Evolutionary conservation across 2,329 filamentous ascomycete genomes (phyloP), one percentile per base, ranked within the genome.

Genomic region (Cladosporium austrohemisphaericum): DNA sequence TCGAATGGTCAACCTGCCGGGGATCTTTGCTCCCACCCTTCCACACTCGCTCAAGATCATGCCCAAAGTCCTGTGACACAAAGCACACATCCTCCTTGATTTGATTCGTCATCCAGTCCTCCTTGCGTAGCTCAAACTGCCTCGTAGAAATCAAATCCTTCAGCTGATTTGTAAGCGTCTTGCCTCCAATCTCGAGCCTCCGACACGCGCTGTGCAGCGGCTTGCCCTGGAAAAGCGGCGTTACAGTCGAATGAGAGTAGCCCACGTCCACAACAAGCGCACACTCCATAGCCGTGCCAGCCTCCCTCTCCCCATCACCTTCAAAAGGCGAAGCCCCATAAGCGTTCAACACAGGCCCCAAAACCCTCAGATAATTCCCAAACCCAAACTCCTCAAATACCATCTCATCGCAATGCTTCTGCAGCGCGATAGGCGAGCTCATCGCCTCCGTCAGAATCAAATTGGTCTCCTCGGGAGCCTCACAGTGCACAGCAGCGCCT

Each of bases 331-430:
- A 41, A 33, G 19, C 22, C 13, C 19, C 47, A 41, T 33, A 53
- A 10, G 89, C 86, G 61, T 91, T 92, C 50, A 95, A 78, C 0
- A 80, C 76, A 5, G 88, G 78, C 0, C 81, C 88, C 55, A 87
- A 74, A 50, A 81, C 84, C 53, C 93, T 81, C 56, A 85, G 86
- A 70, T 95, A 95, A 57, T 86, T 85, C 9, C 85, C 80, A 68
- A 98, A 98, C 2, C 88, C 88, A 72, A 93, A 98, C 65, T 97
- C 91, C 65, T 98, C 93, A 73, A 98, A 97, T 1, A 97, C 81
- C 64, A 98, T 89, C 72, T 98, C 92, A 63, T 98, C 93, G 59
- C 88, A 90, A 65, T 96, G 93, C 31, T 84, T 81, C 68, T 96
- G 90, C 55, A 98, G 71, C 10, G 83, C 82, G 1, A 85, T 83